A percentile compares a stretch with the other conserved stretches of the same genome.
These are phyloP conservation scores for Sindora glabra DNA, from an alignment of 306 rosid genomes.

Conservation along the genomic window DNA sequence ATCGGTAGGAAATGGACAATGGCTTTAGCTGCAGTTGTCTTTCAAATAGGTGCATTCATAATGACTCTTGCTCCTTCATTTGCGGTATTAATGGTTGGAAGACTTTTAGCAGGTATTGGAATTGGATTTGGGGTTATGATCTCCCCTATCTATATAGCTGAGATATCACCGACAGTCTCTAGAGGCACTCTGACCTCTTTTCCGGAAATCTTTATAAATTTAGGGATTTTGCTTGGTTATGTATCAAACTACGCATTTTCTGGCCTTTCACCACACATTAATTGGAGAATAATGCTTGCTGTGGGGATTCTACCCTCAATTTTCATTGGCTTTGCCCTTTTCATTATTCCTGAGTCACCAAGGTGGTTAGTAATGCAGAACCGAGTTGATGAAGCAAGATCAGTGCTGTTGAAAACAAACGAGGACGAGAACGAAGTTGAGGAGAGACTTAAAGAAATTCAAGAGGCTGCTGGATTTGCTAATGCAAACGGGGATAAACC, in stretches of 20 bases:
- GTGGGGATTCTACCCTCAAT: slow-evolving; percentile 75
- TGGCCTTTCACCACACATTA: slow-evolving; percentile 59
- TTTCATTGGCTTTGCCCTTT: slow-evolving; percentile 68
- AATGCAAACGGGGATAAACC: slow-evolving; percentile 44
- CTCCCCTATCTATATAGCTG: slow-evolving; percentile 74
- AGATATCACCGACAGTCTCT: slow-evolving; percentile 62
- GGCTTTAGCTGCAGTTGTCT: slow-evolving; percentile 61
- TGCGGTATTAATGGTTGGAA: slow-evolving; percentile 47
- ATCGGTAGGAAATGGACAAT: slow-evolving; percentile 82
- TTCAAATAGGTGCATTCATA: slow-evolving; percentile 51
- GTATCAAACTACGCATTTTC: slow-evolving; percentile 71
- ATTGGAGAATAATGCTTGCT: slow-evolving; percentile 81
- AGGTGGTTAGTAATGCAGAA: slow-evolving; percentile 70
- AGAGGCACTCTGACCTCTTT: slow-evolving; percentile 75
- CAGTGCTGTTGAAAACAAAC: slow-evolving; percentile 58
- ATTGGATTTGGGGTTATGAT: slow-evolving; percentile 78
- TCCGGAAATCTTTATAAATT: slow-evolving; percentile 68
- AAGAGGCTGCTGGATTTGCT: slow-evolving; percentile 45
- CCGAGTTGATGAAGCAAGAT: slow-evolving; percentile 65
- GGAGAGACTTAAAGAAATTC: slow-evolving; percentile 66
- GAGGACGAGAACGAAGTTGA: slow-evolving; percentile 62
- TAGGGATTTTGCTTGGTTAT: slow-evolving; percentile 70
- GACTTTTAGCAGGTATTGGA: slow-evolving; percentile 72
- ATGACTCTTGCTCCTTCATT: slow-evolving; percentile 70
- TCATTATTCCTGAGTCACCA: slow-evolving; percentile 76